These are phyloP conservation scores for Diaporthe aspalathi DNA, from an alignment of 2,329 filamentous ascomycete species.

Conservation along the genomic window DNA sequence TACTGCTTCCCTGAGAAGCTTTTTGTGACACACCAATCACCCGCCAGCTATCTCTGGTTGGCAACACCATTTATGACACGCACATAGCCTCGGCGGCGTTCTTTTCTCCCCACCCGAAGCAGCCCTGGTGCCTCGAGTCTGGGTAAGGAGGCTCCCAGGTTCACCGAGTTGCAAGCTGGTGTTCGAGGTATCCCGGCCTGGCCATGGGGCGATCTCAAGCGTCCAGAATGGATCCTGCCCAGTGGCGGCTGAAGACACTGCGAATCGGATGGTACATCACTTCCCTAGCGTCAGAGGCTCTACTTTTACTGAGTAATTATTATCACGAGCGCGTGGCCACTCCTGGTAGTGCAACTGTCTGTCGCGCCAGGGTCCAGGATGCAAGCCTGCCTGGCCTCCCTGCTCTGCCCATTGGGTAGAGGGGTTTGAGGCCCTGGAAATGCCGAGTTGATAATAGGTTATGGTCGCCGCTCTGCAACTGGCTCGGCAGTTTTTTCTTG, in stretches of 20 bases:
- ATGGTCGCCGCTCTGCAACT: neutral
- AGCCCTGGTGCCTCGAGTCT: neutral
- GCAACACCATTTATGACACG: neutral
- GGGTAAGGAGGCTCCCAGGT: slow-evolving; percentile 9
- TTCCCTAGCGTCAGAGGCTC: slow-evolving; percentile 18
- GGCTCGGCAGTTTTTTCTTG: no score
- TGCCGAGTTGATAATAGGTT: slow-evolving; percentile 7
- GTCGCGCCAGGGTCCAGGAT: slow-evolving; percentile 68
- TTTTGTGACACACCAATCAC: neutral
- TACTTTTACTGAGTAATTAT: slow-evolving; percentile 11
- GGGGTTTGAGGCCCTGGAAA: neutral
- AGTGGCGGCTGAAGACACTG: neutral
- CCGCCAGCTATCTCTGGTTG: neutral
- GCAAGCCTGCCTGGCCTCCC: slow-evolving; percentile 68
- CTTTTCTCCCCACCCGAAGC: neutral
- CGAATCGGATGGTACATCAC: slow-evolving; percentile 27
- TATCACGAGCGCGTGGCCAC: slow-evolving; percentile 55
- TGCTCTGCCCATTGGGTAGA: slow-evolving; percentile 44
- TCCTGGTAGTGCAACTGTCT: slow-evolving; percentile 63
- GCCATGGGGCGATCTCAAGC: slow-evolving; percentile 14
- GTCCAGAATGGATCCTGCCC: slow-evolving; percentile 7
- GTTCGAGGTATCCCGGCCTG: slow-evolving; percentile 20
- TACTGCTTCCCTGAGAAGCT: neutral
- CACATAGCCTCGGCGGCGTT: neutral
- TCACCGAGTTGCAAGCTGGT: slow-evolving; percentile 23